Evolutionary conservation across 2,329 filamentous ascomycete genomes (phyloP), one percentile per base, ranked within the genome.

Genomic region (Trematosphaeria pertusa): DNA sequence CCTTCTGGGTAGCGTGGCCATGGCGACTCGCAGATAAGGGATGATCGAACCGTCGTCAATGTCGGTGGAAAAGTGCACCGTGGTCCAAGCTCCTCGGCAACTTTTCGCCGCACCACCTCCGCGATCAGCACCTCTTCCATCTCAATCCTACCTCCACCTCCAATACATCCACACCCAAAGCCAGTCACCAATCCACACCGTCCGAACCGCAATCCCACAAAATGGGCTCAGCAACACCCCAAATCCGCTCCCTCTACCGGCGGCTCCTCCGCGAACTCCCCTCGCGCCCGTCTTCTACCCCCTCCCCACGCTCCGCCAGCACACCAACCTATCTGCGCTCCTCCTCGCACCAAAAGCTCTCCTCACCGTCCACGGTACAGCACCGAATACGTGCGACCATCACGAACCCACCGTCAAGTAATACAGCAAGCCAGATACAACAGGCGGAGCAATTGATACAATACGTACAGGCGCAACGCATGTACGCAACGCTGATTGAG

Each of bases 231-330:
- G 20, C 58, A 30, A 70, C 81, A 31, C 76, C 78, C 30, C 68
- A 71, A 54, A 70, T 89, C 32, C 89, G 90, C 64, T 85, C 90
- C 26, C 81, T 96, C 67, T 97, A 97, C 81, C 89, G 93, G 64
- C 83, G 87, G 32, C 80, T 97, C 66, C 85, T 97, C 45, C 91
- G 93, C 72, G 91, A 97, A 76, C 85, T 97, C 7, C 93, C 93
- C 1, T 83, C 87, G 6, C 87, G 86, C 5, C 78, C 81, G 2
- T 71, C 83, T 61, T 78, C 82, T 54, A 74, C 76, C 61, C 78
- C 18, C 15, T 28, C 42, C 19, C 32, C 45, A 12, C 48, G 54
- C 19, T 58, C 55, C 1, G 57, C 58, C 26, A 65, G 59, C 5
- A 22, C 35, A 14, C 28, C 26, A 4, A 3, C 43, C 22, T 30